Evolutionary conservation across 345 rosid genomes (phyloP), one percentile per base, ranked within the genome.

Genomic region (Salix suchowensis): DNA sequence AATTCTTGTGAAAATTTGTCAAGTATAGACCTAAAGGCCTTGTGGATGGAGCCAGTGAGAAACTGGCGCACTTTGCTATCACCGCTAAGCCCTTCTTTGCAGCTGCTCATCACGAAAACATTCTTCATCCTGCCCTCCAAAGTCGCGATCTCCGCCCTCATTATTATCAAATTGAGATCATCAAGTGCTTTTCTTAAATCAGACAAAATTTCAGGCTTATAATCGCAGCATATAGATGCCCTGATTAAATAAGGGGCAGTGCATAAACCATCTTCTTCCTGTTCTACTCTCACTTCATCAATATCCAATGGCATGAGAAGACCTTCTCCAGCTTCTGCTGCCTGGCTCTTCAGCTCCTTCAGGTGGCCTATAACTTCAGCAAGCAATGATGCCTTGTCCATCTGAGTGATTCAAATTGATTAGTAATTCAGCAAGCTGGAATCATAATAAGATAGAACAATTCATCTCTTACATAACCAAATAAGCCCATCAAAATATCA

Each of bases 321-420:
- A 48, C 89, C 92, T 76, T 77, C 70, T 68, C 84, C 76, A 23
- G 88, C 82, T 81, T 85, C 91, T 7, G 48, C 52, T 12, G 92
- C 87, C 32, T 21, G 78, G 72, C 76, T 86, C 80, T 91, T 81
- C 55, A 89, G 88, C 71, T 82, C 89, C 71, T 86, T 86, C 77
- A 88, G 82, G 75, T 91, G 82, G 54, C 44, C 70, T 36, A 86
- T 80, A 16, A 91, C 93, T 81, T 86, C 88, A 62, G 87, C 92
- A 66, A 91, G 91, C 84, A 91, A 85, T 65, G 93, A 80, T 62
- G 93, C 92, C 74, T 91, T 91, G 88, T 91, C 96, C 93, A 89
- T 89, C 93, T 91, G 30, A 26, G 2, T 50, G 21, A 10, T 37
- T 39, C 70, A 37, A 72, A 73, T 36, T 71, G 40, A 34, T 37